Base-by-base conservation (phyloP, 108 stramenopile species). In the Cyclostephanos tholiformis region DNA sequence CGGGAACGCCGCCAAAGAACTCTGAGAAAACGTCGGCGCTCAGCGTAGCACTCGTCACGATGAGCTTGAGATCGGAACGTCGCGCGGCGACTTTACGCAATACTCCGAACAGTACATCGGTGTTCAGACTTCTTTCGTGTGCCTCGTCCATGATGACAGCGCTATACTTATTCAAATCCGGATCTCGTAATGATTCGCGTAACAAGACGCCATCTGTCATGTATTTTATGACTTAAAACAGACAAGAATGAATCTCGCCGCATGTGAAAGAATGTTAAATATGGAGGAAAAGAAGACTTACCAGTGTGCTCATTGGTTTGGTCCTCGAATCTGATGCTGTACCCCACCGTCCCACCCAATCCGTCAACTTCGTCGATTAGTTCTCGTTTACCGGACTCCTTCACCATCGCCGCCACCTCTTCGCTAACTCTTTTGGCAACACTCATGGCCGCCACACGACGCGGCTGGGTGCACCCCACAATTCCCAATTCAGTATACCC, bases 261-360 rank as follows among this genome's bases (percentile, higher is more conserved):
- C 32, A 32, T 7, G 41, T 9, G 41, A 41, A 41, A 10, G 41
- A 41, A 12, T 7, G 4, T 12, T 4, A 4, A 10, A 12, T 9
- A 41, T 1, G 8, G 41, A 41, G 41, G 41, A 12, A 41, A 41
- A 41, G 41, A 41, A 41, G 41, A 9, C 41, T 41, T 12, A 41
- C 41, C 13, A 14, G 96, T 97, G 32, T 89, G 85, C 25, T 89
- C 85, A 23, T 66, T 81, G 17, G 99, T 99, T 58, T 91, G 79
- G 75, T 99, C 99, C 64, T 99, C 99, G 75, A 99, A 99, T 4
- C 99, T 97, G 69, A 99, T 99, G 17, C 98, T 93, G 80, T 99
- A 99, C 14, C 99, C 99, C 26, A 98, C 95, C 43, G 84, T 91
- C 0, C 92, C 94, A 22, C 99, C 99, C 8, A 99, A 84, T 23